These are phyloP conservation scores for Sicyos baderoa DNA, from an alignment of 306 rosid species.

Conservation along the genomic window DNA sequence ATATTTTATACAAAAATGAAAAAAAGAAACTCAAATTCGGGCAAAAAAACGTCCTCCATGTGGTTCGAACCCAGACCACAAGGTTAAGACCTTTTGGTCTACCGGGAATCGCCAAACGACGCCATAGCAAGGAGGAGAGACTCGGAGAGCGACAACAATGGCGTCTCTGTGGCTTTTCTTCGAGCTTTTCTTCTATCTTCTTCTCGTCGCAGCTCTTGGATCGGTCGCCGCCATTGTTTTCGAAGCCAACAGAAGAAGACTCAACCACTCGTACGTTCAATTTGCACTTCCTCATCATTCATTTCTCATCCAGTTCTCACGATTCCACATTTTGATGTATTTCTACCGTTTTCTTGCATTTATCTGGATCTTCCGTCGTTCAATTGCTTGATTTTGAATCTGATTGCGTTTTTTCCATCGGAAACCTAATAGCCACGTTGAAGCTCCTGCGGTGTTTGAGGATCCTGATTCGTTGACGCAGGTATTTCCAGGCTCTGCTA, in stretches of 20 bases:
- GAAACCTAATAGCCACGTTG: slow-evolving; percentile 51
- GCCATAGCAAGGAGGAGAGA: not conserved
- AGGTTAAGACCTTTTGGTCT: not conserved
- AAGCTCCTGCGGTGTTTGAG: slow-evolving; percentile 67
- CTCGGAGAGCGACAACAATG: slow-evolving; percentile 15
- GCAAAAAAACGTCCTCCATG: not conserved
- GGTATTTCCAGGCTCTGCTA: slow-evolving; percentile 26
- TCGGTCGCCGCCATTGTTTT: slow-evolving; percentile 38
- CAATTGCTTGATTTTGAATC: slow-evolving; percentile 8
- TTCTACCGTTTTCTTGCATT: not conserved
- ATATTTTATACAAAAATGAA: too few relatives aligned
- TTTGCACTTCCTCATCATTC: not conserved
- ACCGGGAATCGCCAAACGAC: slow-evolving; percentile 14
- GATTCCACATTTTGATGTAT: not conserved
- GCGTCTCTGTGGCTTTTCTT: slow-evolving; percentile 33
- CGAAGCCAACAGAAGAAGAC: slow-evolving; percentile 63
- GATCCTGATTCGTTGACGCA: slow-evolving; percentile 68
- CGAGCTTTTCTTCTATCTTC: slow-evolving; percentile 31
- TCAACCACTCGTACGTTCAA: slow-evolving; percentile 51
- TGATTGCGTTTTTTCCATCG: slow-evolving; percentile 5
- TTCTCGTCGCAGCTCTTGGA: slow-evolving; percentile 31
- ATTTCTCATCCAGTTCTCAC: not conserved
- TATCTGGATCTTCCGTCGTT: not conserved
- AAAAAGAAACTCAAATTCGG: too few relatives aligned
- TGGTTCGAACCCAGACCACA: slow-evolving; percentile 6